These are phyloP conservation scores for Beauveria asiatica DNA, from an alignment of 2,329 filamentous ascomycete genomes.

Conservation along the genomic window DNA sequence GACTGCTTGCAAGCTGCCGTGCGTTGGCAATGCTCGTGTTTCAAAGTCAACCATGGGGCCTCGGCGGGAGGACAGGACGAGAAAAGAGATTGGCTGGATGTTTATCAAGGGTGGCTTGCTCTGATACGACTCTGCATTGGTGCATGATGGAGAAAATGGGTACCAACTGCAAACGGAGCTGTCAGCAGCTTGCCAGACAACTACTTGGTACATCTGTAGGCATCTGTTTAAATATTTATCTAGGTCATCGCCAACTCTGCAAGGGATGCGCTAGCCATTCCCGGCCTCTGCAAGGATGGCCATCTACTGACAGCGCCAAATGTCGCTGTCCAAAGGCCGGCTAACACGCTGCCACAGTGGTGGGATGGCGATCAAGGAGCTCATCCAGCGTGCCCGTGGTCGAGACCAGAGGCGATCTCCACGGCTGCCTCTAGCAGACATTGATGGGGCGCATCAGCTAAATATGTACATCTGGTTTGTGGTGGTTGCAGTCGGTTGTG, in stretches of 20 bases:
- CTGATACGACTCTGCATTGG: background rate
- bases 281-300: background rate
- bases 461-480: background rate
- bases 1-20: background rate
- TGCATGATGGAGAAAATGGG: background rate
- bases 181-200: background rate
- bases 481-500: background rate
- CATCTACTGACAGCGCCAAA: too few species aligned
- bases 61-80: too few species aligned
- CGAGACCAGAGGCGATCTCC: background rate
- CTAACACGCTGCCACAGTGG: too few species aligned
- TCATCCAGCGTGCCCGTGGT: background rate
- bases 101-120: slow-evolving; percentile 1
- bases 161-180: slow-evolving; percentile 4
- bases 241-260: background rate
- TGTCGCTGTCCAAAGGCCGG: background rate
- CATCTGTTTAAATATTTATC: too few species aligned
- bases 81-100: background rate
- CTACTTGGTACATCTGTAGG: background rate
- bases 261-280: slow-evolving; percentile 1
- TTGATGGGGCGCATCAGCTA: background rate
- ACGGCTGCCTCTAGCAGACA: background rate
- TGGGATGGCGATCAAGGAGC: background rate
- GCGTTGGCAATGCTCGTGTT: background rate
- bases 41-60: background rate